phyloP scores from a whole-genome alignment of 164 flowering plant species.

The Umbilicus rupestris region DNA sequence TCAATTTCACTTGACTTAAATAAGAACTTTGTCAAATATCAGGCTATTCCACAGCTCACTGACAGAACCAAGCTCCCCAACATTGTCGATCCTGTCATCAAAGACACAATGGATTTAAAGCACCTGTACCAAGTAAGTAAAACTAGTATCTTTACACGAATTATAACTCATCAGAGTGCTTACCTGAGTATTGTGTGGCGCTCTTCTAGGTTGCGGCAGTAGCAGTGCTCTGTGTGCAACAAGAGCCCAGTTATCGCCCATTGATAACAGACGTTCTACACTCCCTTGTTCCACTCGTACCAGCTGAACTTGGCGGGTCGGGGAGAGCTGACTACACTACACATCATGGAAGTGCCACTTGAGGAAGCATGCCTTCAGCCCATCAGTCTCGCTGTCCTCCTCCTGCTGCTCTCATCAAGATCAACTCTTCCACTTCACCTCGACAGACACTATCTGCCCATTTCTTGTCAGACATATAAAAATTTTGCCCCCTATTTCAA shows the following conservation, averaged over 20 bases:
- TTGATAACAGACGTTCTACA: constrained; percentile 73
- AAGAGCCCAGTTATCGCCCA: constrained; percentile 80
- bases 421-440: neutral
- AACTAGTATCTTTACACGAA: neutral
- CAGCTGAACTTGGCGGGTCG: constrained; percentile 67
- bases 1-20: neutral
- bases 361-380: neutral
- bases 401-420: neutral
- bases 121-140: constrained; percentile 75
- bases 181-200: constrained; percentile 3
- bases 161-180: neutral
- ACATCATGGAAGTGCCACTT: constrained; percentile 9
- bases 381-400: neutral
- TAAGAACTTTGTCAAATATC: constrained; percentile 17
- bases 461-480: neutral
- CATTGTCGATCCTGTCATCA: constrained; percentile 82
- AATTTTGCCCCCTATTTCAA: neutral
- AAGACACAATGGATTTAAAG: constrained; percentile 75
- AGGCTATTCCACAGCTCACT: constrained; percentile 98
- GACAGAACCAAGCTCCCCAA: constrained; percentile 87
- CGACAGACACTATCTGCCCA: neutral
- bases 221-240: constrained; percentile 78
- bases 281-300: constrained; percentile 73
- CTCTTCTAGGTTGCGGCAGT: constrained; percentile 66
- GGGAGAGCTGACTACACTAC: constrained; percentile 31